Evolutionary conservation across 1,284 basidiomycete genomes (phyloP).

Genomic region (Mycena citricolor): DNA sequence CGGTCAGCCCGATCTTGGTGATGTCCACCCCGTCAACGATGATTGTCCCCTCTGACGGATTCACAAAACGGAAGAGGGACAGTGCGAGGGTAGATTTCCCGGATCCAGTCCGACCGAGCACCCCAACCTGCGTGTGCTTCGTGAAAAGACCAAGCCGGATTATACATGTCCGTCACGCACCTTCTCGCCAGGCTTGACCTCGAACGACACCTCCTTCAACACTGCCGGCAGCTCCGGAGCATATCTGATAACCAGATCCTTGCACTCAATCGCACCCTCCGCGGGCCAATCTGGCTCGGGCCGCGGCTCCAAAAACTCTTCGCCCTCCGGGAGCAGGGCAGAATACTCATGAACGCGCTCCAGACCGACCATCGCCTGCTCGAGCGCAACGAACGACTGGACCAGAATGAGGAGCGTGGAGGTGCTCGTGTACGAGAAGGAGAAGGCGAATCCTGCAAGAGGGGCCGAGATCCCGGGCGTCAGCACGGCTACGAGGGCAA

Average conservation of each 20-base stretch:
- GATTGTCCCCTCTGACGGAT: constrained; percentile 77
- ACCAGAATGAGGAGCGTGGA: not conserved
- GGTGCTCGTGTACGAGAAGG: constrained; percentile 77
- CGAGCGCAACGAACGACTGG: not conserved
- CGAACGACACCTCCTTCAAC: constrained; percentile 79
- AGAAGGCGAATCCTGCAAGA: constrained; percentile 79
- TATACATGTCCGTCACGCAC: constrained; percentile 28
- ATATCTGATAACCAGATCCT: constrained; percentile 83
- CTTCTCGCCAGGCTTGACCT: constrained; percentile 75
- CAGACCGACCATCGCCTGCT: constrained; percentile 65
- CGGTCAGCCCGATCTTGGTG: constrained; percentile 77
- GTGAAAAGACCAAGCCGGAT: not conserved
- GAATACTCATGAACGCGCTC: constrained; percentile 61
- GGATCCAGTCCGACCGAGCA: constrained; percentile 56
- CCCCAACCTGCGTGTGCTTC: constrained; percentile 77
- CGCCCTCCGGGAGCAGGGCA: constrained; percentile 30
- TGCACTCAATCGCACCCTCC: constrained; percentile 71
- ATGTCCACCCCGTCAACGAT: constrained; percentile 86
- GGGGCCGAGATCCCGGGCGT: constrained; percentile 73
- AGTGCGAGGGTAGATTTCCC: constrained; percentile 48
- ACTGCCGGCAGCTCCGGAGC: constrained; percentile 85
- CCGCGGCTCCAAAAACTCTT: constrained; percentile 81
- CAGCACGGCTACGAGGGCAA: constrained; percentile 66
- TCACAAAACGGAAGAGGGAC: constrained; percentile 79
- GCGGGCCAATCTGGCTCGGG: constrained; percentile 90